Base-by-base conservation (phyloP, 169 alveolate genomes). In the Plasmodium vinckei region DNA sequence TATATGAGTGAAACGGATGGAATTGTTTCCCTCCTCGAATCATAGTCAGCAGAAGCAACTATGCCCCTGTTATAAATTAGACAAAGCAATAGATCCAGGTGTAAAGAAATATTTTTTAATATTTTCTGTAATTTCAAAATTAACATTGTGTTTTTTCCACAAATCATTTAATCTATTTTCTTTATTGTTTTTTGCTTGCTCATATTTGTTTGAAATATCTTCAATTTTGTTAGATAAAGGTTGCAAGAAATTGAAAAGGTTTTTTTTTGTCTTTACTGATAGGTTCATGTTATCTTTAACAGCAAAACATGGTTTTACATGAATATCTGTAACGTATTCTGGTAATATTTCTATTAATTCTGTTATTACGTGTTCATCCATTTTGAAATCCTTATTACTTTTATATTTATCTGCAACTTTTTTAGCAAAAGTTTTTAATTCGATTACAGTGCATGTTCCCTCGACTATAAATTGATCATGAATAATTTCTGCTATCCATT, bases 401-500 rank as follows among this genome's bases (percentile, higher is more conserved):
- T 86, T 86, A 69, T 69, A 86, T 63, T 68, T 61, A 23, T 86
- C 77, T n/a, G 87, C 71, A 23, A 86, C 13, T 70, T 69, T 64
- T 68, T 68, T 86, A 4, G 91, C n/a, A 49, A 86, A 53, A 4
- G 87, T 53, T 5, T 69, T 59, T 59, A 86, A 21, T 69, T 86
- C 91, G 7, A 69, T 56, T 3, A 86, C 91, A 2, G 82, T 68
- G 25, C 42, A 51, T 19, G 61, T 68, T 25, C 87, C 87, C 39
- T 86, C 64, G 17, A 86, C 91, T 39, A 86, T 60, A 70, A 86
- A 86, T 19, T 21, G 23, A 12, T 86, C 75, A 64, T 86, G 87
- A 7, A 86, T 86, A 17, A 69, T 69, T 69, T 86, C 91, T 44
- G 91, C 91, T 39, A 86, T 86, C 86, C 87, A 69, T 86, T 59